Evolutionary conservation across 2,329 filamentous ascomycete genomes (phyloP), one percentile per base, ranked within the genome.

Genomic region (Sporothrix mexicana): DNA sequence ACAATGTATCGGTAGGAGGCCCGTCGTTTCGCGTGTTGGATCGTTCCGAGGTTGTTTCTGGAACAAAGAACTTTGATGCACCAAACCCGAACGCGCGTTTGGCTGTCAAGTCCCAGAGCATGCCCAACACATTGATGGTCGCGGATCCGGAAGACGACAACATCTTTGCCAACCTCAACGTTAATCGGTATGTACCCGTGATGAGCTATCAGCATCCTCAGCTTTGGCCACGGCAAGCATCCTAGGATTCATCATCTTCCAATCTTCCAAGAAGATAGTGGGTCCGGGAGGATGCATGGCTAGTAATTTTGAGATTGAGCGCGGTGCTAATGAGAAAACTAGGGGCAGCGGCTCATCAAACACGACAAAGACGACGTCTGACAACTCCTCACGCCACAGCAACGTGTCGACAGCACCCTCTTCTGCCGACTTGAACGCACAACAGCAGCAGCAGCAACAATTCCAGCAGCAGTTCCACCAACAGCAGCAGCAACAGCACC

Each of bases 371-470:
- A 86, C 86, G 74, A 84, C 84, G 69, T 88, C 87, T 76, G 88
- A 90, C 79, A 87, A 86, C 77, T 90, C 88, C 47, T 90, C 88
- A 68, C 85, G 88, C 77, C 86, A 90, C 78, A 90, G 88, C 79
- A 88, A 88, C 80, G 86, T 84, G 70, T 90, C 88, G n/a, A 90
- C 88, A 51, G 83, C 88, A 49, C 87, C 88, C 13, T 90, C 88
- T 2, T 89, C 88, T 3, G 84, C 87, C 69, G 87, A 85, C 70
- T 77, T 81, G 47, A 79, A 78, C 57, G 76, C 76, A 10, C 81
- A 83, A 13, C 66, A 69, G 23, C 62, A 70, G 30, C 62, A 72
- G 12, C 72, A 72, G 8, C 67, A 69, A 12, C 41, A 72, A 47
- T 53, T 53, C 17, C 66, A 68, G 8, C 66, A 68, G 15, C 62